phyloP scores from a whole-genome alignment of 805 yeast genomes.

The Babjeviella inositovora region DNA sequence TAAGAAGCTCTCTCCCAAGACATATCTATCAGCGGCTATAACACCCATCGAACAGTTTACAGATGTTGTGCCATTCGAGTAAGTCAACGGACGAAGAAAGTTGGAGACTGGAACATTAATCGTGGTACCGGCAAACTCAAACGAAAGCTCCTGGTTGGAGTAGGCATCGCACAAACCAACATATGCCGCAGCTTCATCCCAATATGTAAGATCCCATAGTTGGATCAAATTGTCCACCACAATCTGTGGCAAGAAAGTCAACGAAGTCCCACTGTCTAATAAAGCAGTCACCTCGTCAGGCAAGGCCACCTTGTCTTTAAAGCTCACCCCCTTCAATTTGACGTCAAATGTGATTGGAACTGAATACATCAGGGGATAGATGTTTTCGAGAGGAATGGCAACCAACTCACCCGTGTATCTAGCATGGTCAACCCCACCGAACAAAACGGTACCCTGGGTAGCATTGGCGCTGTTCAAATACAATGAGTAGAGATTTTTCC shows the following conservation, averaged over 20 bases:
- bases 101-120: slow-evolving; percentile 31
- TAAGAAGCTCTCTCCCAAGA: slow-evolving; percentile 38
- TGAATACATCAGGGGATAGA: too few relatives aligned
- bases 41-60: slow-evolving; percentile 28
- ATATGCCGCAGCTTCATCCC: too few relatives aligned
- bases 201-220: too few relatives aligned
- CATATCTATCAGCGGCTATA: slow-evolving; percentile 11
- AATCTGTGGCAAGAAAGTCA: slow-evolving; percentile 35
- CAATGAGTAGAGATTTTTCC: slow-evolving; percentile 42
- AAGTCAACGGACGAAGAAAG: too few relatives aligned
- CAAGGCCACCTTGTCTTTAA: too few relatives aligned
- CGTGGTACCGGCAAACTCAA: slow-evolving; percentile 41
- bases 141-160: too few relatives aligned
- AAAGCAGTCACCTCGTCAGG: too few relatives aligned
- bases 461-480: slow-evolving; percentile 30
- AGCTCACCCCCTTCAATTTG: too few relatives aligned
- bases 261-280: slow-evolving; percentile 40
- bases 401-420: slow-evolving; percentile 19
- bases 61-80: slow-evolving; percentile 6
- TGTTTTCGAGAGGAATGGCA: too few relatives aligned
- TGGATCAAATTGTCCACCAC: too few relatives aligned
- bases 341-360: too few relatives aligned
- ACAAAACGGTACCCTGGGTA: slow-evolving; percentile 22
- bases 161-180: too few relatives aligned
- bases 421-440: slow-evolving; percentile 25